Evolutionary conservation across 306 rosid genomes (phyloP).

Genomic region (Castanea mollissima): DNA sequence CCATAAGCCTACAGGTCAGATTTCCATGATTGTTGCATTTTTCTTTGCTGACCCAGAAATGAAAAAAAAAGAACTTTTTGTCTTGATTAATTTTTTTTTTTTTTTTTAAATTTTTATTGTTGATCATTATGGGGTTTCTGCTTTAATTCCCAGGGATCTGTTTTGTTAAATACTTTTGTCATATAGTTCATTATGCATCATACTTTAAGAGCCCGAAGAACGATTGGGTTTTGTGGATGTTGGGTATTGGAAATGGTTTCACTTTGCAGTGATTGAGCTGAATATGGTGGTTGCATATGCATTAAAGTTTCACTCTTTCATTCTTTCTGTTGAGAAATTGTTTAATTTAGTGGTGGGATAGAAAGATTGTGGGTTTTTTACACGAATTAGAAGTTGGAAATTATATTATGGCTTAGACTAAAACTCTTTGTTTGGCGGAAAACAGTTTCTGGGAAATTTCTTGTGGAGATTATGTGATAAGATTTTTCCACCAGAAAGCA

Average conservation of each 20-base stretch:
- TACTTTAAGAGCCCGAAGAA: not conserved
- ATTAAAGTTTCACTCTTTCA: not conserved
- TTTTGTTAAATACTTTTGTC: not conserved
- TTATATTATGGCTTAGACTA: not conserved
- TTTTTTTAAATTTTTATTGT: too few species aligned
- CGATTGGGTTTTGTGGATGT: not conserved
- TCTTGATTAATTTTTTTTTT: not conserved
- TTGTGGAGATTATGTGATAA: not conserved
- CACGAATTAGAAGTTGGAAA: not conserved
- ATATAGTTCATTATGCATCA: not conserved
- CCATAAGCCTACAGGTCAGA: constrained; percentile 9
- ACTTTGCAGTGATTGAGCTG: not conserved
- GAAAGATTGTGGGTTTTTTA: not conserved
- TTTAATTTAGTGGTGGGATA: not conserved
- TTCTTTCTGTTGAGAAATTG: not conserved
- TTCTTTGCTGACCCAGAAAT: not conserved
- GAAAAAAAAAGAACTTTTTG: not conserved
- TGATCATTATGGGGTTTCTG: not conserved
- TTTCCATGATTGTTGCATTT: not conserved
- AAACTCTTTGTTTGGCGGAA: not conserved
- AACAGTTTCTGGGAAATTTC: not conserved
- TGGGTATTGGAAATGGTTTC: not conserved
- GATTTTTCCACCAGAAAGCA: too few species aligned
- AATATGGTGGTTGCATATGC: not conserved
- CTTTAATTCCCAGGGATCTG: not conserved